Evolutionary conservation across 768 basidiomycete species (phyloP), one percentile per base, ranked within the genome.

Genomic region (Kwoniella europaea): DNA sequence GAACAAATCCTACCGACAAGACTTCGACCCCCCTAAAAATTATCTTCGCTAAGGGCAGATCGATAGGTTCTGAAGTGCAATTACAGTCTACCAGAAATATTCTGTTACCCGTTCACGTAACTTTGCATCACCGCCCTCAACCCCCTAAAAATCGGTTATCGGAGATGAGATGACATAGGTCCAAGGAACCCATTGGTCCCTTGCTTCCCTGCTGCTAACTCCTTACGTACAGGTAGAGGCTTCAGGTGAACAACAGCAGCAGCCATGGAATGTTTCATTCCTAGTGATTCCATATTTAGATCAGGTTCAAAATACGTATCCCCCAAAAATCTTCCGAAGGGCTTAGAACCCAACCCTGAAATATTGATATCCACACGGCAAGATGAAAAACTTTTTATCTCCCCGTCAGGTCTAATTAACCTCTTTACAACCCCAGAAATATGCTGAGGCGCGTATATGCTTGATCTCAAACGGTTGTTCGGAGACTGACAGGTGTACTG

Each of bases 351-450:
- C 46, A 50, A 13, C 57, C 57, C 57, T 59, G 57, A 59, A 59
- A 27, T 10, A 59, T 12, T 59, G 57, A 59, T 59, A 59, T 59
- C 20, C 57, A 27, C 35, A 35, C 35, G 35, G 55, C 55, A 27
- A 27, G 27, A 56, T 56, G 12, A 20, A 22, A 58, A 35, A 24
- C 57, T 35, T 10, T 24, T 35, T 56, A 20, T 24, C 52, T 53
- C 52, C 52, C 18, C 46, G 46, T 50, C 46, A 13, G 13, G 46
- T 50, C 18, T 50, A 50, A 50, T 50, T 50, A 50, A 50, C 46
- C 12, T 50, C 46, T 50, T 0, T 1, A 13, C 46, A 50, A 13
- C 46, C 46, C 46, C 46, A 50, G 46, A 18, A 50, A 15, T 15
- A 50, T 0, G 46, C 12, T 15, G 46, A 50, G 46, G 46, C 46